Conservation (phyloP, 495 filamentous ascomycete species). For the Aspergillus steynii region DNA sequence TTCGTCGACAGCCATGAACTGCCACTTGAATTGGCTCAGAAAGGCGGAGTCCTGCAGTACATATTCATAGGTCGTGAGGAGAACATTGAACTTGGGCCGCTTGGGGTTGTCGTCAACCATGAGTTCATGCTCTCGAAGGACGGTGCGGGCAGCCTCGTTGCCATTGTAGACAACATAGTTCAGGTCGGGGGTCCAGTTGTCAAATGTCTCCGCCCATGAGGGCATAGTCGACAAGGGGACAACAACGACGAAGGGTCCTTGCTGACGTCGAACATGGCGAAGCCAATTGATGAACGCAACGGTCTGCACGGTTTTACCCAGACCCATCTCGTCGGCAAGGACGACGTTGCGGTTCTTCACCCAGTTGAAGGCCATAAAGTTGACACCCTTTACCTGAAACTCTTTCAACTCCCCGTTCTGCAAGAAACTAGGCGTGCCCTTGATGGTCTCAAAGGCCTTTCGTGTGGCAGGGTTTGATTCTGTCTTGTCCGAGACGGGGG, state of each 20-base stretch:
- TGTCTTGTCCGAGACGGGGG: constrained; percentile 70
- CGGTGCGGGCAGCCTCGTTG: constrained; percentile 74
- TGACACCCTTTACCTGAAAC: constrained; percentile 91
- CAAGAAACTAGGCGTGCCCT: constrained; percentile 81
- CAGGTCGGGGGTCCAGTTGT: constrained; percentile 91
- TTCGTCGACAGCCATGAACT: constrained; percentile 94
- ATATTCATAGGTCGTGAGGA: constrained; percentile 96
- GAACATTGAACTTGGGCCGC: constrained; percentile 88
- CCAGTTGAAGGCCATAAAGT: constrained; percentile 96
- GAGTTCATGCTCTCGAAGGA: constrained; percentile 85
- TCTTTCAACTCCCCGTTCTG: constrained; percentile 83
- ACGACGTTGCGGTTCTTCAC: constrained; percentile 89
- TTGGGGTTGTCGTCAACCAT: constrained; percentile 79
- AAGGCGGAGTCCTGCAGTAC: constrained; percentile 77
- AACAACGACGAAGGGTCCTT: constrained; percentile 94
- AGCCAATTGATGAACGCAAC: constrained; percentile 98
- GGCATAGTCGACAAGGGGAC: constrained; percentile 95
- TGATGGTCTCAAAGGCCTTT: constrained; percentile 66
- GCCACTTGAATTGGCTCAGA: constrained; percentile 89
- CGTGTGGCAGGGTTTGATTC: constrained; percentile 77
- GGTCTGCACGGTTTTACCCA: constrained; percentile 98
- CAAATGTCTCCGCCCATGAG: constrained; percentile 97
- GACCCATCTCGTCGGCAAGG: constrained; percentile 96
- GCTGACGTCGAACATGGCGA: constrained; percentile 83
- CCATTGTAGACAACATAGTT: constrained; percentile 98